Percentiles rank a stretch among this genome's conserved stretches.
phyloP scores from a whole-genome alignment of 139 green algal genomes.

The Deuterostichococcus epilithicus region DNA sequence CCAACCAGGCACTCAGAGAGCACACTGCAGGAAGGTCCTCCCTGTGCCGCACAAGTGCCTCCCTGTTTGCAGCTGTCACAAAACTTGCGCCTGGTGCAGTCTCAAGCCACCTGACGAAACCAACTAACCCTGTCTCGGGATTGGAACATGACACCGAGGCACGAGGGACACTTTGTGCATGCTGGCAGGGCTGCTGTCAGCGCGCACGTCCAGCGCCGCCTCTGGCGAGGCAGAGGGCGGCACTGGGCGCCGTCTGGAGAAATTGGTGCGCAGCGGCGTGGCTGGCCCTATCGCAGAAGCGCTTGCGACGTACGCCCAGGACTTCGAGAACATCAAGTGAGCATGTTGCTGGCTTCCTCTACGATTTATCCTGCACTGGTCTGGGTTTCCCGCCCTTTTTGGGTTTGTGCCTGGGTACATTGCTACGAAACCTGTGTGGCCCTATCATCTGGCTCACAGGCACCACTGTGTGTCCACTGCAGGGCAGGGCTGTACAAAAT shows the following conservation, averaged over 20 bases:
- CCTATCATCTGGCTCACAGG: neutral
- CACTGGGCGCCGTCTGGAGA: neutral
- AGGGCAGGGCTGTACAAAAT: slow-evolving; percentile 51
- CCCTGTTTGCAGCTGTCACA: neutral
- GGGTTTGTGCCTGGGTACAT: neutral
- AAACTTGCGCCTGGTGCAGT: no score
- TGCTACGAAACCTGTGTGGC: neutral
- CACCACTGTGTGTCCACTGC: neutral
- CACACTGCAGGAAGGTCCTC: neutral
- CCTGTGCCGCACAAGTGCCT: neutral
- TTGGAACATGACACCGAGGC: no score
- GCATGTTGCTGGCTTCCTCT: neutral
- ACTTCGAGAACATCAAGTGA: slow-evolving; percentile 30
- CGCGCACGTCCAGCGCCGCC: neutral
- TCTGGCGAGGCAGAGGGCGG: neutral
- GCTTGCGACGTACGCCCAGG: slow-evolving; percentile 10
- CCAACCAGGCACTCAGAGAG: neutral
- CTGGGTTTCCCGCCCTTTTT: neutral
- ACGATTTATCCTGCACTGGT: neutral
- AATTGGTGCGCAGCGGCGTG: neutral
- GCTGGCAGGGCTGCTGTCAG: slow-evolving; percentile 10
- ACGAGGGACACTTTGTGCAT: no score
- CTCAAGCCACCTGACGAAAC: no score
- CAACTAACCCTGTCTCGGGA: no score
- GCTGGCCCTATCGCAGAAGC: neutral